phyloP scores from a whole-genome alignment of 2,329 filamentous ascomycete species.

The Colletotrichum magnum region DNA sequence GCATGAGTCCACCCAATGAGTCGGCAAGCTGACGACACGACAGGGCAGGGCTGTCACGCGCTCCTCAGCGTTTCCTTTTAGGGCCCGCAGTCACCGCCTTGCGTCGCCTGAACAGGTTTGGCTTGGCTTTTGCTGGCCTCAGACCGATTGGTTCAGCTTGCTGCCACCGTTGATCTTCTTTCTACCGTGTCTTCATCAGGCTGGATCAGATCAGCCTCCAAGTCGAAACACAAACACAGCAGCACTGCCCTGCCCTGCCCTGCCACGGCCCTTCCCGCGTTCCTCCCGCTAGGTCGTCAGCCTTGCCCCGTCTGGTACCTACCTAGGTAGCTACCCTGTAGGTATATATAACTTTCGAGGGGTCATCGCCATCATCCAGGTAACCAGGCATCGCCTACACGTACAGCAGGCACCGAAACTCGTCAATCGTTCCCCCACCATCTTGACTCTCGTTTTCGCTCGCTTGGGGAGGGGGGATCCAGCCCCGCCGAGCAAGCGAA shows the following conservation, averaged over 20 bases:
- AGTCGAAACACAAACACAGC: too few relatives aligned
- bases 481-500: background rate
- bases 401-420: too few relatives aligned
- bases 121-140: slow-evolving; percentile 9
- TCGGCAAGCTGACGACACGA: background rate
- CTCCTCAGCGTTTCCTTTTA: background rate
- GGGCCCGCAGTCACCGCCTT: slow-evolving; percentile 27
- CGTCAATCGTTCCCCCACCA: too few relatives aligned
- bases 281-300: slow-evolving; percentile 11
- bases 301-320: background rate
- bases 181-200: background rate
- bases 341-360: background rate
- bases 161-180: too few relatives aligned
- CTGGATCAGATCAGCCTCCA: background rate
- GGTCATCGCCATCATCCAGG: background rate
- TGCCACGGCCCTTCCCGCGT: slow-evolving; percentile 28
- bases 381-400: too few relatives aligned
- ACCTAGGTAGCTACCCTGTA: too few relatives aligned
- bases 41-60: slow-evolving; percentile 24
- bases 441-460: too few relatives aligned
- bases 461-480: too few relatives aligned
- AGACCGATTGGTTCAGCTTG: background rate
- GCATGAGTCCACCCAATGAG: background rate
- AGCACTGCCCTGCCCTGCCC: background rate
- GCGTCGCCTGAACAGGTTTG: slow-evolving; percentile 12